These are phyloP conservation scores for Hanseniaspora occidentalis DNA, from an alignment of 805 yeast genomes.

Conservation along the genomic window DNA sequence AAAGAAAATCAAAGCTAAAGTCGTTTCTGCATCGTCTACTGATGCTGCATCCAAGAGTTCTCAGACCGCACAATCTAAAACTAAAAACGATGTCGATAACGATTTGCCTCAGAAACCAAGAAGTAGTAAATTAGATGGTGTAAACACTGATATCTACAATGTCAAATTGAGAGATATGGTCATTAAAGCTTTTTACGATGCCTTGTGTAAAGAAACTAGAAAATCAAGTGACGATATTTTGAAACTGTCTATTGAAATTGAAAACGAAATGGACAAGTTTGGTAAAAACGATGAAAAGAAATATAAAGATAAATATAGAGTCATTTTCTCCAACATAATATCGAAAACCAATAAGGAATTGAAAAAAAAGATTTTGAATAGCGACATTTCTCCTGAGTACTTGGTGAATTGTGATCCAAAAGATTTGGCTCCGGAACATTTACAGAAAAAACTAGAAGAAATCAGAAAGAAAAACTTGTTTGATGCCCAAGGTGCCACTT, in stretches of 20 bases:
- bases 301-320: slow-evolving; percentile 75
- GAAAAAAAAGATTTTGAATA: slow-evolving; percentile 51
- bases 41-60: slow-evolving; percentile 3
- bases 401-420: slow-evolving; percentile 79
- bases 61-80: background rate
- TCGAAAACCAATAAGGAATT: slow-evolving; percentile 84
- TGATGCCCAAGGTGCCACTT: slow-evolving; percentile 96
- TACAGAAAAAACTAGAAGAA: slow-evolving; percentile 74
- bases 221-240: slow-evolving; percentile 52
- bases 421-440: slow-evolving; percentile 89
- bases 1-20: slow-evolving; percentile 8
- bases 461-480: slow-evolving; percentile 80
- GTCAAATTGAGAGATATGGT: slow-evolving; percentile 53
- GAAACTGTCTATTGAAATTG: slow-evolving; percentile 56
- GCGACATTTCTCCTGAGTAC: slow-evolving; percentile 52
- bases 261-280: slow-evolving; percentile 49
- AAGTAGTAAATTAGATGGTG: slow-evolving; percentile 71
- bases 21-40: no score
- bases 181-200: slow-evolving; percentile 73
- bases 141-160: slow-evolving; percentile 30
- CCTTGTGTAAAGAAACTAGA: slow-evolving; percentile 69
- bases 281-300: slow-evolving; percentile 38
- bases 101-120: slow-evolving; percentile 37
- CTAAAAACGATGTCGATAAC: background rate
- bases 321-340: slow-evolving; percentile 75